phyloP scores from a whole-genome alignment of 2,329 filamentous ascomycete species.

The Sclerotinia nivalis region DNA sequence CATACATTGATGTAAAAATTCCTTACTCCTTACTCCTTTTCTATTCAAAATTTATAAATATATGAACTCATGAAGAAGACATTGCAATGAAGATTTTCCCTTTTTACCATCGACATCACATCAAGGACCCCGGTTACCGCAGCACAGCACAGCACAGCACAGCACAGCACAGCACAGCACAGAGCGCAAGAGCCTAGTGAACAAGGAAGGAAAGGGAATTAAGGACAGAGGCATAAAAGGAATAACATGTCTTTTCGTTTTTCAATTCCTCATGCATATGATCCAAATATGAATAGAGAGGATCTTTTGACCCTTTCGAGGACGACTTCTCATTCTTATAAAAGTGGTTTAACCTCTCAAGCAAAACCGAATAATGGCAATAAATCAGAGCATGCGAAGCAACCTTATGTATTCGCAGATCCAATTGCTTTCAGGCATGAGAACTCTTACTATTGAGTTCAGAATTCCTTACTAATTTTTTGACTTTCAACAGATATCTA shows the following conservation, averaged over 20 bases:
- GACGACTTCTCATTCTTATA: conserved; percentile 32
- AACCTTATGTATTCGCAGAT: conserved; percentile 61
- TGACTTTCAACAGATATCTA: conserved; percentile 59
- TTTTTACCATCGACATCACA: conserved; percentile 23
- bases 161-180: conserved; percentile 2
- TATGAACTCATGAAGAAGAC: neutral
- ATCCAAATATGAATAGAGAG: conserved; percentile 39
- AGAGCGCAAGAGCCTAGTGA: conserved; percentile 6
- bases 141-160: neutral
- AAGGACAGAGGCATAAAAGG: conserved; percentile 19
- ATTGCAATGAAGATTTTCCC: conserved; percentile 17
- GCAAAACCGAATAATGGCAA: conserved; percentile 24
- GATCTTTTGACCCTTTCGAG: conserved; percentile 37
- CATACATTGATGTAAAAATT: neutral
- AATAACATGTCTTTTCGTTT: conserved; percentile 34
- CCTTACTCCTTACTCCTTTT: neutral
- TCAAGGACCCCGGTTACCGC: conserved; percentile 9
- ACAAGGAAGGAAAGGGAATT: neutral
- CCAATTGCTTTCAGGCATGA: conserved; percentile 59
- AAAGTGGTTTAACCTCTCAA: conserved; percentile 26
- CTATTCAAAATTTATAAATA: too few species aligned
- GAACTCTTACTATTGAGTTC: neutral
- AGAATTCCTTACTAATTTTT: conserved; percentile 17
- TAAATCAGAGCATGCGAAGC: conserved; percentile 17
- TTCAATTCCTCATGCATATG: conserved; percentile 32